Evolutionary conservation across 495 filamentous ascomycete genomes (phyloP).

Genomic region (Lentithecium fluviatile): DNA sequence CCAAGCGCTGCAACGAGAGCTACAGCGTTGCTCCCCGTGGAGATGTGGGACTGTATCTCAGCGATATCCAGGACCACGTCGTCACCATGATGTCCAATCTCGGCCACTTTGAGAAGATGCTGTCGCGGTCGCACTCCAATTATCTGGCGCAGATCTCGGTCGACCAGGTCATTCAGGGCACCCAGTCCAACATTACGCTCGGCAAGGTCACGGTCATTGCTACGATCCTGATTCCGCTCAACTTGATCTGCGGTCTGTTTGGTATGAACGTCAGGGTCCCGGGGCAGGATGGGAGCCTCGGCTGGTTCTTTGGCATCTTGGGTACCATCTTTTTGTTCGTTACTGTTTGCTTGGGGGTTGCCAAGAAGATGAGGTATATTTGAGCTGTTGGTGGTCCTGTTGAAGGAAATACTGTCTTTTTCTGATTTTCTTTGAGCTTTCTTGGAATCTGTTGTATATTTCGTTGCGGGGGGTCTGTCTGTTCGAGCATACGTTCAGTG

Average conservation of each 20-base stretch:
- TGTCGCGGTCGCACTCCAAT: constrained; percentile 91
- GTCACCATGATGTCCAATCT: constrained; percentile 98
- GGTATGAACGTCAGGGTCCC: constrained; percentile 95
- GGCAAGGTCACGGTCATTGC: constrained; percentile 95
- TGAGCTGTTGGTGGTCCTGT: constrained; percentile 32
- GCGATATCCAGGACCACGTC: constrained; percentile 98
- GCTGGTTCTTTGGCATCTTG: constrained; percentile 80
- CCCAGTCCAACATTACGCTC: constrained; percentile 76
- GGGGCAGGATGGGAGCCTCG: constrained; percentile 56
- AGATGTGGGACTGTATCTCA: constrained; percentile 93
- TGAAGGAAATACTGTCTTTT: too few species aligned
- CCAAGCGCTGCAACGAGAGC: constrained; percentile 96
- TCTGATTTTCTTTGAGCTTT: too few species aligned
- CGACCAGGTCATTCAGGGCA: constrained; percentile 78
- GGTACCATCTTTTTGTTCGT: constrained; percentile 64
- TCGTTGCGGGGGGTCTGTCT: too few species aligned
- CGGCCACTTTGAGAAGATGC: constrained; percentile 95
- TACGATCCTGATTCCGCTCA: constrained; percentile 93
- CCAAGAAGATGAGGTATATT: constrained; percentile 50
- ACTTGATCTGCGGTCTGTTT: constrained; percentile 91
- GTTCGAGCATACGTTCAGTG: too few species aligned
- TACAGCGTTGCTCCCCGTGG: constrained; percentile 90
- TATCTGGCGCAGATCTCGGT: constrained; percentile 94
- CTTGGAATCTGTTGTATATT: too few species aligned
- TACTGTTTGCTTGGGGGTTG: constrained; percentile 51